Evolutionary conservation across 1,139 yeast genomes (phyloP).

Genomic region (Yamadazyma buinensis): DNA sequence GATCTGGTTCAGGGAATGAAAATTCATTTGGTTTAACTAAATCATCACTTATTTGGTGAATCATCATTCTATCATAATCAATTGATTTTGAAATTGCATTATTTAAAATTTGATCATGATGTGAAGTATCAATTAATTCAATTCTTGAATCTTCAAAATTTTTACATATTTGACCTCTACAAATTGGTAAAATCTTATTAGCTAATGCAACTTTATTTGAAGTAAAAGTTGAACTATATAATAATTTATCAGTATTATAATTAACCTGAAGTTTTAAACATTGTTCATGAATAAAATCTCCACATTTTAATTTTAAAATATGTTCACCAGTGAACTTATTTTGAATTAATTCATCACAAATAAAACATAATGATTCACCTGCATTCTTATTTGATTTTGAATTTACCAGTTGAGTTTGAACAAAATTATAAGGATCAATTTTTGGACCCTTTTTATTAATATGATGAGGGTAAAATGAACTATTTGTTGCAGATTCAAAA

Average conservation of each 20-base stretch:
- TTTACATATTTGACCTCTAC: conserved; percentile 9
- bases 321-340: conserved; percentile 32
- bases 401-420: conserved; percentile 12
- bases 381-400: conserved; percentile 2
- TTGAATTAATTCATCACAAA: conserved; percentile 34
- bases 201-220: conserved; percentile 7
- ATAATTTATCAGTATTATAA: conserved; percentile 6
- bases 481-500: neutral
- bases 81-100: conserved; percentile 12
- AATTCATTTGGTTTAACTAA: neutral
- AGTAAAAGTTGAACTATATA: conserved; percentile 9
- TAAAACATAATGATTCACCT: conserved; percentile 22
- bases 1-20: neutral
- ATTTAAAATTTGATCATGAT: conserved; percentile 6
- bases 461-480: neutral
- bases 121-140: conserved; percentile 6
- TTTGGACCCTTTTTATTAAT: conserved; percentile 20
- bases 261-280: conserved; percentile 26
- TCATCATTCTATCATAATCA: conserved; percentile 9
- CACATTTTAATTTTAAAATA: conserved; percentile 32
- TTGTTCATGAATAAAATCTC: conserved; percentile 37
- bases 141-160: neutral
- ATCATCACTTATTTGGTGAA: conserved; percentile 1
- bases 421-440: conserved; percentile 22
- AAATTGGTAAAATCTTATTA: conserved; percentile 9